Conservation (phyloP, 306 rosid genomes). For the Alnus rubra region DNA sequence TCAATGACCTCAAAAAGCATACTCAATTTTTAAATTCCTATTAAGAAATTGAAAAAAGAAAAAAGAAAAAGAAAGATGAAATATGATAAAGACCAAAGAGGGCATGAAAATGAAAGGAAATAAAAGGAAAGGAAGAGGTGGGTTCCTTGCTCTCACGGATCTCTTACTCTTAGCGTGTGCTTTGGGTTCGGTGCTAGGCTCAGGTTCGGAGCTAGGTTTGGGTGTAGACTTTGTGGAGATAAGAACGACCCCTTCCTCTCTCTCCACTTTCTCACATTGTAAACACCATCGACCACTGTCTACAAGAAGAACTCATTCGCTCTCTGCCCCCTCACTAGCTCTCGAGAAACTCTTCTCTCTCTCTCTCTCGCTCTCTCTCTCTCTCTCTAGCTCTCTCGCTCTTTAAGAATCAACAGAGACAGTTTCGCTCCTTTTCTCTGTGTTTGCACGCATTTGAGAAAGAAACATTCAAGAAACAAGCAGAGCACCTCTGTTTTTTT, state of each 20-base stretch:
- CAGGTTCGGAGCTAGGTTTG: constrained; percentile 52
- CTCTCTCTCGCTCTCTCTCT: not conserved
- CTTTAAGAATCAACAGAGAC: not conserved
- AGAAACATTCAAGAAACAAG: not conserved
- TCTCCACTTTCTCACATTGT: constrained; percentile 31
- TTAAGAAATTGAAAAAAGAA: not conserved
- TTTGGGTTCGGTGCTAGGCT: constrained; percentile 31
- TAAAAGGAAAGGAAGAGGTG: constrained; percentile 71
- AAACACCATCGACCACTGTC: constrained; percentile 66
- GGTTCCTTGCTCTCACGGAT: constrained; percentile 85
- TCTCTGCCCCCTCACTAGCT: constrained; percentile 50
- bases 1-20: constrained; percentile 23
- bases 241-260: constrained; percentile 63
- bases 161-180: constrained; percentile 25
- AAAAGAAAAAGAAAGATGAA: not conserved
- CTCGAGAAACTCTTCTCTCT: constrained; percentile 4
- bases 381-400: constrained; percentile 9
- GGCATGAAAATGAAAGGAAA: constrained; percentile 65
- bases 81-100: constrained; percentile 54
- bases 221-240: constrained; percentile 79
- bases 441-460: constrained; percentile 1
- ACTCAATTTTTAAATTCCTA: not conserved
- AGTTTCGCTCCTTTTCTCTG: constrained; percentile 1
- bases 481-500: not conserved
- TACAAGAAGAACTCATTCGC: constrained; percentile 80